phyloP scores from a whole-genome alignment of 108 stramenopile species.

The Fragilariopsis cylindrus region DNA sequence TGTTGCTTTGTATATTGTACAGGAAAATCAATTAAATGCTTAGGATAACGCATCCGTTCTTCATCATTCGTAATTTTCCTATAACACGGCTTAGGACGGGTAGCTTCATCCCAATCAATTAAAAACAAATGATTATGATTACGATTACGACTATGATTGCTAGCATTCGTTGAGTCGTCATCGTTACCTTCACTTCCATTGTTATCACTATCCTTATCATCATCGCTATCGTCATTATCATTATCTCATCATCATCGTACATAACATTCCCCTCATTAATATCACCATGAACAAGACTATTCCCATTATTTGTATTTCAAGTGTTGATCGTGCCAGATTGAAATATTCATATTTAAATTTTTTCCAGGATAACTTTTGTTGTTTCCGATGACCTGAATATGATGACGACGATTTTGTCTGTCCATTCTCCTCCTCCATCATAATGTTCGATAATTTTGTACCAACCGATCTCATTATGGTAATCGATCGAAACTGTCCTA shows the following conservation, averaged over 20 bases:
- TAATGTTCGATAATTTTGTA: neutral
- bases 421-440: neutral
- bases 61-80: neutral
- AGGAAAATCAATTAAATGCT: constrained; percentile 3
- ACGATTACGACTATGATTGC: neutral
- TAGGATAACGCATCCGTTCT: constrained; percentile 13
- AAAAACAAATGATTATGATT: neutral
- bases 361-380: neutral
- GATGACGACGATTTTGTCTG: neutral
- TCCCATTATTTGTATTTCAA: neutral
- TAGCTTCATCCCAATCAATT: constrained; percentile 24
- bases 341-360: neutral
- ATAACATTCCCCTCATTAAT: constrained; percentile 18
- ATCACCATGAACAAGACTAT: constrained; percentile 19
- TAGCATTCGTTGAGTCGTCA: neutral
- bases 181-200: neutral
- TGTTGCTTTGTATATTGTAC: constrained; percentile 15
- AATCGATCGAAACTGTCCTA: neutral
- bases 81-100: constrained; percentile 10
- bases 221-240: neutral
- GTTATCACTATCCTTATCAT: neutral
- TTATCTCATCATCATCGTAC: neutral
- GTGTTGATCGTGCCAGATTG: neutral
- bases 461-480: constrained; percentile 3
- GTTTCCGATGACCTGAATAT: neutral